Percentiles rank a stretch among this genome's conserved stretches.
Conservation (phyloP, 2,329 filamentous ascomycete species). For the Capronia coronata region DNA sequence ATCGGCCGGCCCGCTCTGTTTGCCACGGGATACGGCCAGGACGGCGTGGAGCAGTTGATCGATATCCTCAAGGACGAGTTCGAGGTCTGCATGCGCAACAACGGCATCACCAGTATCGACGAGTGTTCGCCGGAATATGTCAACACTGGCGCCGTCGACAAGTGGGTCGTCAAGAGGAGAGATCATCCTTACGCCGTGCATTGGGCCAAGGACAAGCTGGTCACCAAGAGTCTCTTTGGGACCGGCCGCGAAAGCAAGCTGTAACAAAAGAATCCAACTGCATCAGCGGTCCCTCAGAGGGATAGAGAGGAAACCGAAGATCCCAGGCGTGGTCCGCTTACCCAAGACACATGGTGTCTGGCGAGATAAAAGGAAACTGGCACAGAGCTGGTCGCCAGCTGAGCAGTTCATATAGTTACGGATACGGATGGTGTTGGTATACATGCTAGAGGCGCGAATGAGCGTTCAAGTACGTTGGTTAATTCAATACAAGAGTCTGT, state of each 20-base stretch:
- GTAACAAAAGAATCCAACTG: no score
- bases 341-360: no score
- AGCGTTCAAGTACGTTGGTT: no score
- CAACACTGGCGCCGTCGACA: conserved; percentile 47
- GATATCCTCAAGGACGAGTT: conserved; percentile 47
- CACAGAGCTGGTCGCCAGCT: no score
- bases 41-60: conserved; percentile 49
- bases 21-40: conserved; percentile 49
- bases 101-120: conserved; percentile 41
- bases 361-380: no score
- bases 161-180: conserved; percentile 39
- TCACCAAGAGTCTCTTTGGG: conserved; percentile 2
- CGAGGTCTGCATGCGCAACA: conserved; percentile 45
- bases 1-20: conserved; percentile 51
- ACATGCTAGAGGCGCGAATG: no score
- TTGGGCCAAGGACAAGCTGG: conserved; percentile 10
- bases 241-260: conserved; percentile 11
- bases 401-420: no score
- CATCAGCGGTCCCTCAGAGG: no score
- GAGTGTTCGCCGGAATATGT: conserved; percentile 41
- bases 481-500: no score
- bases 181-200: conserved; percentile 40
- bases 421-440: no score
- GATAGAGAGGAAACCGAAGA: no score
- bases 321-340: no score